Evolutionary conservation across 1,139 yeast genomes (phyloP).

Genomic region (Candida sp.): DNA sequence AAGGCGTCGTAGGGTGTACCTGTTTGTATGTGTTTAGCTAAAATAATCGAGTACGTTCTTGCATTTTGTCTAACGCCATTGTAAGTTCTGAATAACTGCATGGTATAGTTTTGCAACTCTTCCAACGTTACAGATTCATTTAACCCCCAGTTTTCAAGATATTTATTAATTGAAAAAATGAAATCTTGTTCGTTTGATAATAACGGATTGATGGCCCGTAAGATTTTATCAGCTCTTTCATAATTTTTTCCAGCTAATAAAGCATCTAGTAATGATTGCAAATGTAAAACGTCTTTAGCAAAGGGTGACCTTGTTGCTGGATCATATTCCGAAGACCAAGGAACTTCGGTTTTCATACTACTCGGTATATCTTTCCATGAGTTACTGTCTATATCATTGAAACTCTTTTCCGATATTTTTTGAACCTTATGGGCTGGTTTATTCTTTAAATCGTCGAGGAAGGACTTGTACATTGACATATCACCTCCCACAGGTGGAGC

Average conservation of each 20-base stretch:
- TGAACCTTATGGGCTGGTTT: slow-evolving; percentile 1
- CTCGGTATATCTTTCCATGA: slow-evolving; percentile 13
- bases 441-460: slow-evolving; percentile 13
- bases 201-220: slow-evolving; percentile 52
- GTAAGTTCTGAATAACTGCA: slow-evolving; percentile 23
- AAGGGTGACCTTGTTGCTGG: slow-evolving; percentile 44
- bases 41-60: slow-evolving; percentile 44
- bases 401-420: slow-evolving; percentile 17
- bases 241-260: slow-evolving; percentile 67
- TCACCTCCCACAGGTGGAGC: slow-evolving; percentile 3
- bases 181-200: slow-evolving; percentile 29
- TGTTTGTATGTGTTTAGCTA: slow-evolving; percentile 22
- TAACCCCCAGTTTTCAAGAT: slow-evolving; percentile 30
- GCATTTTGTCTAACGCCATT: slow-evolving; percentile 34
- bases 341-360: slow-evolving; percentile 16
- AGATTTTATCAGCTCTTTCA: slow-evolving; percentile 67
- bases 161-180: slow-evolving; percentile 34
- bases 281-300: slow-evolving; percentile 58
- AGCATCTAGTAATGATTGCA: slow-evolving; percentile 80
- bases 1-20: slow-evolving; percentile 11
- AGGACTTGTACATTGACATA: slow-evolving; percentile 10
- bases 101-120: slow-evolving; percentile 26
- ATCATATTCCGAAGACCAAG: slow-evolving; percentile 42
- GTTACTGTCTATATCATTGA: slow-evolving; percentile 17
- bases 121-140: slow-evolving; percentile 22